Base-by-base conservation (phyloP, 768 basidiomycete species). In the Agrocybe praecox region DNA sequence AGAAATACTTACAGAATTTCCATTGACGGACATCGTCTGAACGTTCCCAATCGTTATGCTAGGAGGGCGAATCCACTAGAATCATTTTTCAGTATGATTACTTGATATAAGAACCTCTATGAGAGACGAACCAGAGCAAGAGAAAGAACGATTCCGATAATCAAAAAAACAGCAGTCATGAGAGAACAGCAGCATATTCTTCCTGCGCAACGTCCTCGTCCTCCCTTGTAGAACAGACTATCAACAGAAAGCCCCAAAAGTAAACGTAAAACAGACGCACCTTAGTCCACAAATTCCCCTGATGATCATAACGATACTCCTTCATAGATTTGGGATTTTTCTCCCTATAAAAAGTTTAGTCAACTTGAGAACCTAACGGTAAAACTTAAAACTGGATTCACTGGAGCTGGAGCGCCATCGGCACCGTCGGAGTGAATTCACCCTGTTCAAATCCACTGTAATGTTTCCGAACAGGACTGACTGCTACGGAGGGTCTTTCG, bases 1-100 rank as follows among this genome's bases (percentile, higher is more conserved):
- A 33, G n/a, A 47, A 14, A 49, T 32, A n/a, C 76, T 61, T 63
- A 88, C 87, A 51, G 77, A 69, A 66, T 78, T 83, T 32, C 72
- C 76, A 26, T 66, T 62, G 44, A 69, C 69, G 17, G 75, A 67
- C 21, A 72, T 67, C 5, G 78, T 70, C 47, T 72, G 67, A 22
- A 84, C 80, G 26, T 69, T 62, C 14, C 87, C 86, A 56, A 94
- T 75, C 22, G 67, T 66, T 48, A 94, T 73, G 58, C 84, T 79
- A 1, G 92, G 92, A 21, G 92, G 92, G 26, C 85, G 81, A 49
- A 89, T 79, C 88, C 88, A 94, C 92, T 94, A 48, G 21, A 45
- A 22, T n/a, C 24, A 24, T 36, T 2, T 43, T 58, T 2, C 36
- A 53, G 53, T 52, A 52, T 10, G 14, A 12, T 21, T 48, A 24